Evolutionary conservation across 2,329 filamentous ascomycete species (phyloP), one percentile per base, ranked within the genome.

Genomic region (Chaetomiaceae sp.): DNA sequence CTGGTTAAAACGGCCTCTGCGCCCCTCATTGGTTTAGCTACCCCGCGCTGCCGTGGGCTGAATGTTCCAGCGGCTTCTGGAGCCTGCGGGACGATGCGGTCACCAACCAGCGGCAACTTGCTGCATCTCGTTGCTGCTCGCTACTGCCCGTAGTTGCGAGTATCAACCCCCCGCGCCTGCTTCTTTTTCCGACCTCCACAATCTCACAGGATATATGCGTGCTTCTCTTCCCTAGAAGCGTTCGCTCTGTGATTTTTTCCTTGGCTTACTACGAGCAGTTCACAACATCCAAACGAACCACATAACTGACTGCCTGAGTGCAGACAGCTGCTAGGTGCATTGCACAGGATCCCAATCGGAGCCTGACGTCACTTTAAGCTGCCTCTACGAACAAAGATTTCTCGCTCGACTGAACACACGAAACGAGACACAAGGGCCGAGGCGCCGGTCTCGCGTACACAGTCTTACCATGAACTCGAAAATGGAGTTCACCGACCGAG

Each of bases 401-500:
- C 32, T 15, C 10, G 26, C 36, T n/a, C 22, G n/a, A 37, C 35
- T 42, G 34, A 46, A 30, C 15, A 48, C 41, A 48, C 44, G 41
- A 37, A 37, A 45, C 39, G n/a, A 48, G 48, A 33, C 42, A 41
- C 32, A 24, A 30, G 15, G 45, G 17, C 19, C 47, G 50, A 52
- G 54, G 55, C 54, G 45, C 35, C 45, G 15, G 49, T 53, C 50
- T 56, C 49, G 34, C 41, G 43, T 37, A 20, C 27, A 37, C 34
- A 34, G 45, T 37, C n/a, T 41, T 48, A 55, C 39, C 10, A 58
- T 89, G 85, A 79, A 77, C 67, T 78, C 82, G 42, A 79, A 83
- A 60, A 88, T 90, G 83, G 84, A 94, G 65, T 96, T 96, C 65
- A 98, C 93, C 56, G 91, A 97, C 69, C 76, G 86, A 69, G 93